Base-by-base conservation (phyloP, 495 filamentous ascomycete species). In the Podospora didyma region DNA sequence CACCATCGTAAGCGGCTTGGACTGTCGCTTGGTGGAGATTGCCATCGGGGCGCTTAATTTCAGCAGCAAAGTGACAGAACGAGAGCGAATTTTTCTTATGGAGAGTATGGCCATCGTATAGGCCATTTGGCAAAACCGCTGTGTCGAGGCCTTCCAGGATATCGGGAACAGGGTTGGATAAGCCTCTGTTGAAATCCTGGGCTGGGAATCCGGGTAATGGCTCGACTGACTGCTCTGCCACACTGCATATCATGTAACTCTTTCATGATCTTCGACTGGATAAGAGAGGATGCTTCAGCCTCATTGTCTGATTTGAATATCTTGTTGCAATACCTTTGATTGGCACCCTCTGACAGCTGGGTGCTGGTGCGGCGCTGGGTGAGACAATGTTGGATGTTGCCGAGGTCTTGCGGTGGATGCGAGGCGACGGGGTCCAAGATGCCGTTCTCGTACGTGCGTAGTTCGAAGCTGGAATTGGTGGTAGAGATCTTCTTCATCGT, bases 1-100 rank as follows among this genome's bases (percentile, higher is more conserved):
- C 51, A 35, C 51, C 51, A 23, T 54, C 24, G 16, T 54, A 54
- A 23, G 51, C 51, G 20, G 51, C 51, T 34, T 54, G 41, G 24
- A 28, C 12, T 28, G 42, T 46, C 9, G 51, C 39, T n/a, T 54
- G 51, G 39, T 31, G 51, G 23, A 54, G 26, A 54, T 54, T 41
- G n/a, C 39, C 41, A 35, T 54, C 41, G 4, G 4, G 34, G 2
- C n/a, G 39, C 24, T 46, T 41, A 14, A 41, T 3, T 14, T 41
- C 37, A 14, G n/a, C 12, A 41, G 37, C 37, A 14, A 41, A 41
- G 37, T 41, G 37, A 17, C 37, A 41, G 12, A 41, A 41, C 3
- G 12, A 5, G n/a, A 41, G 37, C 3, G 37, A 14, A 17, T 41
- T 14, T 17, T 41, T 14, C 12, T 17, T 14, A 4, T 41, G 3